Evolutionary conservation across 2,329 filamentous ascomycete species (phyloP), one percentile per base, ranked within the genome.

Genomic region (Alternaria sp.): DNA sequence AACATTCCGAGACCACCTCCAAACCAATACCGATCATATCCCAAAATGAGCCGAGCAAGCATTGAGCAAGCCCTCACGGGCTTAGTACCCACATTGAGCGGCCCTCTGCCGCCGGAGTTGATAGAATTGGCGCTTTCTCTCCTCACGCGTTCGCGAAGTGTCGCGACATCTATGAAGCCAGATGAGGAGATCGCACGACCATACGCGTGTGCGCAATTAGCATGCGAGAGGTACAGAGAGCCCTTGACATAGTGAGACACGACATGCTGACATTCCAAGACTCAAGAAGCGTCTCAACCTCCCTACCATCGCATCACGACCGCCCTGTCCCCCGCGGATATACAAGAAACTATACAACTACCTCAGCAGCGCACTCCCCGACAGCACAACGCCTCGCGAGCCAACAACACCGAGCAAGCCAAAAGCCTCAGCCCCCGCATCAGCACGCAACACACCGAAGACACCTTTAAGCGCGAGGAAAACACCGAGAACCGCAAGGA

Each of bases 291-390:
- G 73, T 15, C 71, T 79, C 59, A 79, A 79, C 52, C 69, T 79
- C 13, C 74, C 78, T 19, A 57, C 76, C 23, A 77, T 80, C 26
- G 59, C 72, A 10, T 75, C 77, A 12, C 77, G 76, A 12, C 77
- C 77, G 8, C 77, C 77, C 23, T 79, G 77, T 36, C 76, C 77
- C 4, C 76, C 77, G 3, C 77, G 75, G 23, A 73, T 93, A 56
- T 98, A 98, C 83, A 92, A 91, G 73, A 92, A 93, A 62, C 85
- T 98, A 40, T 96, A 94, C 78, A 83, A 83, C 30, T 93, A 95
- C 76, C 88, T 98, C 63, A 90, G 95, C 70, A 88, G 88, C 59
- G 89, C 90, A 44, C 83, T 98, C 6, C 85, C 86, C 13, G 82
- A 79, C 7, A 57, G 73, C 17, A 65, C 68, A 26, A 59, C 66